phyloP scores from a whole-genome alignment of 2,329 filamentous ascomycete genomes.

The Alternaria solani region DNA sequence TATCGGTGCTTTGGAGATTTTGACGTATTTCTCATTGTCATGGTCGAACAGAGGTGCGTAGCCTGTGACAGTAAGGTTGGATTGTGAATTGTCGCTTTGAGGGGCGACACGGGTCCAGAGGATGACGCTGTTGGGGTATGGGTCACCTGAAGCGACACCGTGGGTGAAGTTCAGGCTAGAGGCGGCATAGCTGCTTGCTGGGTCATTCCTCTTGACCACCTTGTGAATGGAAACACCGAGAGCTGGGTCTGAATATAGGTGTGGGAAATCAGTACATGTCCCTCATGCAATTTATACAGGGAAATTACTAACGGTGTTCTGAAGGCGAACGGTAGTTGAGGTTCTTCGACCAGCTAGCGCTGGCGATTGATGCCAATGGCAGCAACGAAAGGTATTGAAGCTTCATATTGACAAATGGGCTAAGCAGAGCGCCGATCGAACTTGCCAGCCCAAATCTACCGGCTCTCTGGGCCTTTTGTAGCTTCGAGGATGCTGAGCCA shows the following conservation, averaged over 20 bases:
- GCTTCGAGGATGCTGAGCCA: background rate
- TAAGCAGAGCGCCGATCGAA: conserved; percentile 3
- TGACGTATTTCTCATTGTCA: conserved; percentile 61
- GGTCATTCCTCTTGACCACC: conserved; percentile 62
- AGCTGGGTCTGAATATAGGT: conserved; percentile 54
- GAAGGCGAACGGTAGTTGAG: conserved; percentile 75
- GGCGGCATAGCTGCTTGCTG: conserved; percentile 30
- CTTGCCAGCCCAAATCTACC: conserved; percentile 11
- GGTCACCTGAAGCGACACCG: conserved; percentile 60
- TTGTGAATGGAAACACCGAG: conserved; percentile 71
- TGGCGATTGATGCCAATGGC: conserved; percentile 24
- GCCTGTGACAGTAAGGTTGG: conserved; percentile 64
- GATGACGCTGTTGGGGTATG: conserved; percentile 52
- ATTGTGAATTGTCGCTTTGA: conserved; percentile 51
- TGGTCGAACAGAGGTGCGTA: conserved; percentile 63
- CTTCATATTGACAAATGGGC: conserved; percentile 32
- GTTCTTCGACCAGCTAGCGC: conserved; percentile 56
- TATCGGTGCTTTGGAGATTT: conserved; percentile 66
- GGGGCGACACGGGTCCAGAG: conserved; percentile 50
- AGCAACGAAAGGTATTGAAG: conserved; percentile 35
- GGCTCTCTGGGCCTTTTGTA: conserved; percentile 31
- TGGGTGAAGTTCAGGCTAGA: conserved; percentile 44
- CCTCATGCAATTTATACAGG: background rate
- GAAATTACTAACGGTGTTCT: conserved; percentile 55
- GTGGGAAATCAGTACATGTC: background rate